Conservation (phyloP, 2,329 filamentous ascomycete genomes). For the Zalaria obscura region DNA sequence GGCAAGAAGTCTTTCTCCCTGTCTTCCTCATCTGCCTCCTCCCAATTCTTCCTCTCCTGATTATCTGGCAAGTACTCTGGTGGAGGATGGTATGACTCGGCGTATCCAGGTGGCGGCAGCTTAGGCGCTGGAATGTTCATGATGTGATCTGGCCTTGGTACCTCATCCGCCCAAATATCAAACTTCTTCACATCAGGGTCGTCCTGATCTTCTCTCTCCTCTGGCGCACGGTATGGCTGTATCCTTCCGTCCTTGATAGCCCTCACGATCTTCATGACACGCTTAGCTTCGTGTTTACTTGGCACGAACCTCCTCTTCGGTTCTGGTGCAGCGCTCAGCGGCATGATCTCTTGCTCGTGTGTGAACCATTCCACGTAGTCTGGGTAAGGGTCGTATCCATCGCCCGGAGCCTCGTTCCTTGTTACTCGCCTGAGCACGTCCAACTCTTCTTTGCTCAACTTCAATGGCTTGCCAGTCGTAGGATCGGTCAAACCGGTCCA, state of each 20-base stretch:
- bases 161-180: constrained; percentile 92
- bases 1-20: constrained; percentile 81
- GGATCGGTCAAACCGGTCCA: constrained; percentile 96
- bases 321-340: constrained; percentile 83
- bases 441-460: constrained; percentile 75
- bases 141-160: constrained; percentile 63
- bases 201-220: constrained; percentile 45
- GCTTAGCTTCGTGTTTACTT: constrained; percentile 92
- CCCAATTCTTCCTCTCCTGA: constrained; percentile 74
- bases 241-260: constrained; percentile 92
- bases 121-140: constrained; percentile 97
- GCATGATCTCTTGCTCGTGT: constrained; percentile 76
- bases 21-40: constrained; percentile 76
- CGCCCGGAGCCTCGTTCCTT: constrained; percentile 72
- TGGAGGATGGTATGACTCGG: constrained; percentile 92
- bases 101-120: constrained; percentile 80
- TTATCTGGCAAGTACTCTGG: constrained; percentile 82
- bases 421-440: constrained; percentile 80
- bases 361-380: constrained; percentile 92
- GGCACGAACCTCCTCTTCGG: constrained; percentile 92
- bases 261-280: constrained; percentile 92
- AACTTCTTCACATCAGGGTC: constrained; percentile 63
- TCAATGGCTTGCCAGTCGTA: constrained; percentile 79
- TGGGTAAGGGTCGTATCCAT: constrained; percentile 86
- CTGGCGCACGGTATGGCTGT: constrained; percentile 69